Evolutionary conservation across 805 yeast genomes (phyloP).

Genomic region (Kazachstania viticola): DNA sequence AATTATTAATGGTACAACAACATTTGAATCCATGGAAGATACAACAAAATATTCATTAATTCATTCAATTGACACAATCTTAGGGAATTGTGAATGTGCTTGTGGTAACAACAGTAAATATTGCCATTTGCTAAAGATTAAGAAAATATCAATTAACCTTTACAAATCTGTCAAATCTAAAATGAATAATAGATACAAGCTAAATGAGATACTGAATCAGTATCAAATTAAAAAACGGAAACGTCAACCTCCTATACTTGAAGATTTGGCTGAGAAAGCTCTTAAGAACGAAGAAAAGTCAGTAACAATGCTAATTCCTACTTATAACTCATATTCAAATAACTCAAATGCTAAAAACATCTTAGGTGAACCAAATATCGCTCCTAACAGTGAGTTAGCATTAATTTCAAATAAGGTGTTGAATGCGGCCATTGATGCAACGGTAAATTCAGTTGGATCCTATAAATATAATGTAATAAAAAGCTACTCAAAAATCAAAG

Average conservation of each 20-base stretch:
- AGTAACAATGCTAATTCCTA: constrained; percentile 1
- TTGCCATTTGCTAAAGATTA: constrained; percentile 49
- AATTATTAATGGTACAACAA: constrained; percentile 32
- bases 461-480: too few relatives aligned
- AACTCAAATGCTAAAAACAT: too few relatives aligned
- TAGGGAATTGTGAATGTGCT: constrained; percentile 53
- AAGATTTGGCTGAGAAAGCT: constrained; percentile 4
- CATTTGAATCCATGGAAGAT: constrained; percentile 46
- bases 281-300: constrained; percentile 1
- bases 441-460: background rate
- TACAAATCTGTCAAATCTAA: constrained; percentile 43
- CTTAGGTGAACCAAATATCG: background rate
- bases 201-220: constrained; percentile 27
- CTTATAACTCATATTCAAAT: too few relatives aligned
- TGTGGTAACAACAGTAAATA: constrained; percentile 35
- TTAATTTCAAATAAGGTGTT: background rate
- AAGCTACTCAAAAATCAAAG: background rate
- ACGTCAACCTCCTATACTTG: constrained; percentile 22
- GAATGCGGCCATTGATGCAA: background rate
- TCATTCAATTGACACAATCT: constrained; percentile 48
- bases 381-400: background rate
- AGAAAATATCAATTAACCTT: constrained; percentile 48
- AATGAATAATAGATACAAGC: constrained; percentile 26
- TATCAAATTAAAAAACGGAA: constrained; percentile 17
- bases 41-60: constrained; percentile 43